A percentile compares a stretch with the other conserved stretches of the same genome.
Evolutionary conservation across 2,329 filamentous ascomycete species (phyloP).

Genomic region (Alternaria dauci): DNA sequence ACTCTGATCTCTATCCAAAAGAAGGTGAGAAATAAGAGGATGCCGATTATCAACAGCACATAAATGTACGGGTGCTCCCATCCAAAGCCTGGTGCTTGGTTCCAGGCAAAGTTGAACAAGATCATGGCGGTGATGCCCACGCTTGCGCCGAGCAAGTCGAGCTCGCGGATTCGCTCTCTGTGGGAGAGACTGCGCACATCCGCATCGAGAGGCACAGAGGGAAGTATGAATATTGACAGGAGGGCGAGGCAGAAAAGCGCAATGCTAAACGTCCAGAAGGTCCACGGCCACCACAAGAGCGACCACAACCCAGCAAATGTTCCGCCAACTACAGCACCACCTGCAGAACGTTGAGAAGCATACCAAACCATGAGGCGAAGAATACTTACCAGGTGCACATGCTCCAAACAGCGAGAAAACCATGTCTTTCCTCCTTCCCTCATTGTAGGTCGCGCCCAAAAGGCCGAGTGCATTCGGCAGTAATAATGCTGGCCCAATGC

Average conservation of each 20-base stretch:
- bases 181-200: slow-evolving; percentile 20
- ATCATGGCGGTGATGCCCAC: slow-evolving; percentile 63
- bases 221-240: slow-evolving; percentile 53
- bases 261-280: slow-evolving; percentile 58
- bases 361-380: neutral
- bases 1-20: slow-evolving; percentile 60
- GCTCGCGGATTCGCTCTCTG: slow-evolving; percentile 40
- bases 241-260: slow-evolving; percentile 50
- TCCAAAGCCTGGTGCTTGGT: slow-evolving; percentile 67
- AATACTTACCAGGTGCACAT: slow-evolving; percentile 52
- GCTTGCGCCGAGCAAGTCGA: slow-evolving; percentile 57
- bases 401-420: slow-evolving; percentile 64
- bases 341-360: slow-evolving; percentile 13
- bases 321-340: slow-evolving; percentile 54
- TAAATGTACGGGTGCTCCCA: slow-evolving; percentile 67
- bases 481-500: slow-evolving; percentile 68
- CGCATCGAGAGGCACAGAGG: slow-evolving; percentile 38
- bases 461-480: slow-evolving; percentile 72
- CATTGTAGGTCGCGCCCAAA: slow-evolving; percentile 65
- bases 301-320: slow-evolving; percentile 54
- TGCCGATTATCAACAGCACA: slow-evolving; percentile 64
- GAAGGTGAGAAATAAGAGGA: slow-evolving; percentile 64
- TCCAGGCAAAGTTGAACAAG: slow-evolving; percentile 73
- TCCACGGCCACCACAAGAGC: slow-evolving; percentile 63
- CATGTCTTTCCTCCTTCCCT: slow-evolving; percentile 67